Percentiles rank a stretch among this genome's conserved stretches.
phyloP scores from a whole-genome alignment of 1,139 yeast genomes.

The Sugiyamaella japonica region DNA sequence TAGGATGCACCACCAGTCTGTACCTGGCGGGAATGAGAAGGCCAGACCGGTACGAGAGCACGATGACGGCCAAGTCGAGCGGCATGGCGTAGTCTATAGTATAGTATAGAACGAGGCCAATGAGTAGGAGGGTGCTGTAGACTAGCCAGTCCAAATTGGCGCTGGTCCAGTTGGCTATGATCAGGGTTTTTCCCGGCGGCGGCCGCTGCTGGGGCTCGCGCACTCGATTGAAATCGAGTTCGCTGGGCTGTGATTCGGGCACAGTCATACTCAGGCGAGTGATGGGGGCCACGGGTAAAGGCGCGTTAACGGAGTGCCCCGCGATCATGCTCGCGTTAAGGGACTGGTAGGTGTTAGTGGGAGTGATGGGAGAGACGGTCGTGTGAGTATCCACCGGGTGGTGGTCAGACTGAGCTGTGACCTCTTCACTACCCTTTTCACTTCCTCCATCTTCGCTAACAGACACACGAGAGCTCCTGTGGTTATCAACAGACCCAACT shows the following conservation, averaged over 20 bases:
- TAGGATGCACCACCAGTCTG: conserved; percentile 65
- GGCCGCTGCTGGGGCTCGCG: conserved; percentile 16
- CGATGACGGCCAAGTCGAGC: conserved; percentile 60
- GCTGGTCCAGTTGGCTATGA: conserved; percentile 46
- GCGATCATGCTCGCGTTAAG: too few species aligned
- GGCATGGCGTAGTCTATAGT: conserved; percentile 57
- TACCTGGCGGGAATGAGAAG: conserved; percentile 51
- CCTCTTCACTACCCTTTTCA: background rate
- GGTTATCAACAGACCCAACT: too few species aligned
- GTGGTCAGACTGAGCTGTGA: background rate
- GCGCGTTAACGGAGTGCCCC: background rate
- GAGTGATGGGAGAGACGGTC: too few species aligned
- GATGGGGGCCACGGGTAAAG: conserved; percentile 17
- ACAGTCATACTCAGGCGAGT: conserved; percentile 16
- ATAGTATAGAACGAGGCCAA: conserved; percentile 48
- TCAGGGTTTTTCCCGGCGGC: conserved; percentile 18
- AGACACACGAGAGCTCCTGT: too few species aligned
- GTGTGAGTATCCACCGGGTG: too few species aligned
- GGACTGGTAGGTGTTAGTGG: too few species aligned
- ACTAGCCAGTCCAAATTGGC: conserved; percentile 58
- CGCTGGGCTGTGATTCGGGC: conserved; percentile 3
- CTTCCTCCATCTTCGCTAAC: background rate
- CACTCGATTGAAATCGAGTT: conserved; percentile 3
- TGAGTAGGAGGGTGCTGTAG: conserved; percentile 49
- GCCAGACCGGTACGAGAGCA: conserved; percentile 56